Conservation (phyloP, 1,284 basidiomycete species). For the Wallemia ichthyophaga region DNA sequence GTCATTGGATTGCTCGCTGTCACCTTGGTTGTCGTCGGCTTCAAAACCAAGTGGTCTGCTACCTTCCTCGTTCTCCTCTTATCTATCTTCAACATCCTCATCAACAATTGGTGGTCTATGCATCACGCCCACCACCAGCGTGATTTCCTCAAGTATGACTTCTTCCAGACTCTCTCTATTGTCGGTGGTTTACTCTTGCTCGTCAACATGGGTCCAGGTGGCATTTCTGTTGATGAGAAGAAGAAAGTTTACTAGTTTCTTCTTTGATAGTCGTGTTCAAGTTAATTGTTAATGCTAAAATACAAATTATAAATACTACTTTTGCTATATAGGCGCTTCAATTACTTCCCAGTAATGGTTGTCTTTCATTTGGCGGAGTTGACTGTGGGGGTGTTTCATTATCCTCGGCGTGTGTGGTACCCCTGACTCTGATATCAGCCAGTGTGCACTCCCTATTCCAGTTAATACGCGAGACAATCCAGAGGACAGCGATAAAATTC, state of each 20-base stretch:
- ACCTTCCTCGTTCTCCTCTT: conserved; percentile 82
- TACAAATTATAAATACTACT: neutral
- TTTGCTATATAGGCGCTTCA: neutral
- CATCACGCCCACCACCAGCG: conserved; percentile 72
- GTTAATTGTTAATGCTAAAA: neutral
- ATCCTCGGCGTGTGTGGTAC: neutral
- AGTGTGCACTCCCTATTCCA: neutral
- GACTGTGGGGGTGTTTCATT: no score
- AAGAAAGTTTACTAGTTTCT: conserved; percentile 45
- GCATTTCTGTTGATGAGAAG: conserved; percentile 94
- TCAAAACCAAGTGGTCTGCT: conserved; percentile 97
- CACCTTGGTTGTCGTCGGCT: conserved; percentile 86
- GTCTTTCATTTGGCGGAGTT: neutral
- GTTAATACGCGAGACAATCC: neutral
- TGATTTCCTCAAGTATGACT: conserved; percentile 86
- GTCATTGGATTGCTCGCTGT: conserved; percentile 72
- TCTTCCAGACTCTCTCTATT: conserved; percentile 32
- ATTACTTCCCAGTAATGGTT: neutral
- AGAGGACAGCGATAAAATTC: neutral
- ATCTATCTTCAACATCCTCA: conserved; percentile 82
- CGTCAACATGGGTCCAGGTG: conserved; percentile 93
- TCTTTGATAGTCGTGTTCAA: neutral
- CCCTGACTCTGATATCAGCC: neutral
- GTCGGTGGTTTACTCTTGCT: conserved; percentile 89
- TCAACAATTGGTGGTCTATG: conserved; percentile 40